Evolutionary conservation across 306 rosid genomes (phyloP).

Genomic region (Parietaria judaica): DNA sequence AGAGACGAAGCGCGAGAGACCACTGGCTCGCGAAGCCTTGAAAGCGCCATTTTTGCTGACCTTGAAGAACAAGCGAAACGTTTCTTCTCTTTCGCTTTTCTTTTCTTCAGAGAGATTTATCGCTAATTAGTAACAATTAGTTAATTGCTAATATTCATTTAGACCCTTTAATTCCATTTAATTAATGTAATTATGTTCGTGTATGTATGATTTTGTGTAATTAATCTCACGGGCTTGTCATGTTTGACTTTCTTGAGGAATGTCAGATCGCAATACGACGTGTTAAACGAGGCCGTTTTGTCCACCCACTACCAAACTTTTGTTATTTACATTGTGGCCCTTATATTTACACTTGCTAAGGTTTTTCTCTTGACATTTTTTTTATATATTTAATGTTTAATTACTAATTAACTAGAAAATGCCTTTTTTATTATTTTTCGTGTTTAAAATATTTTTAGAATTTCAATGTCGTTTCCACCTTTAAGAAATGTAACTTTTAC

Average conservation of each 20-base stretch:
- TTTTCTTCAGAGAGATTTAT: not conserved
- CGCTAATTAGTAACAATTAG: not conserved
- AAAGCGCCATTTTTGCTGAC: constrained; percentile 50
- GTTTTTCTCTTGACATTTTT: no score
- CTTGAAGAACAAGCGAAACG: not conserved
- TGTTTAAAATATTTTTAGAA: no score
- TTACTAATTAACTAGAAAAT: no score
- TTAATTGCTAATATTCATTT: no score
- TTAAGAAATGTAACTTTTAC: no score
- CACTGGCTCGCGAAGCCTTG: constrained; percentile 76
- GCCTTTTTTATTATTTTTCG: no score
- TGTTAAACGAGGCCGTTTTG: not conserved
- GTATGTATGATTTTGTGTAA: not conserved
- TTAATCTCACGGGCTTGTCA: not conserved
- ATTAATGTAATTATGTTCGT: not conserved
- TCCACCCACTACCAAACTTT: no score
- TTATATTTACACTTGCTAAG: no score
- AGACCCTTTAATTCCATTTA: no score
- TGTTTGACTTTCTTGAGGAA: constrained; percentile 5
- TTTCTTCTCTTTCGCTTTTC: constrained; percentile 1
- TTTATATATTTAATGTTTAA: no score
- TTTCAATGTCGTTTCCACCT: no score
- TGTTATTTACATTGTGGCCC: no score
- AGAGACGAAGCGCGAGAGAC: constrained; percentile 47
- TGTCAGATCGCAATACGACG: not conserved